Base-by-base conservation (phyloP, 1,284 basidiomycete species). In the Laetiporus sulphureus region DNA sequence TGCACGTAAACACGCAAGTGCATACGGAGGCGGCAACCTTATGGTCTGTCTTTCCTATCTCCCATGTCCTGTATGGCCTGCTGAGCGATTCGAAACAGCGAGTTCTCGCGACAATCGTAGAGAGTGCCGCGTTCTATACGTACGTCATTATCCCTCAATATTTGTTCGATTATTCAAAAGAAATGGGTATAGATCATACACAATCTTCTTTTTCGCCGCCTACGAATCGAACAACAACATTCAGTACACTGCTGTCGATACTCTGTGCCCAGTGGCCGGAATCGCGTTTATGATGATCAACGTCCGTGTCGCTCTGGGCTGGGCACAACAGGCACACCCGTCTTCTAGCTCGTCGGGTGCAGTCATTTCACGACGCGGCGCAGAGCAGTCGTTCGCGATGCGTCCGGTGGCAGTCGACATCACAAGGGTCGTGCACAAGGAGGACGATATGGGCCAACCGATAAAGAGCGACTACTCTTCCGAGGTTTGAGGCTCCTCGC, bases 221-320 rank as follows among this genome's bases (percentile, higher is more conserved):
- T 40, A 40, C 27, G 21, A 40, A 27, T 15, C 31, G 7, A 10
- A 22, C 22, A 23, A 18, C 19, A 32, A 40, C 32, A 7, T 40
- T 13, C 39, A 40, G 21, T 40, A 18, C 23, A 34, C 23, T 4
- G 15, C 11, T 10, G n/a, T 40, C 21, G 39, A 40, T 24, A 40
- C 32, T 2, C 19, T 40, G 1, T 12, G 31, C 15, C 13, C 20
- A 10, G 18, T 40, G 2, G 19, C 39, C 19, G 39, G 39, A 3
- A 40, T 40, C 15, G 12, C 39, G 13, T 34, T 40, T 15, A 40
- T 40, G 32, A 12, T 40, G 16, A 40, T 40, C 32, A 40, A 40
- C 21, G 39, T 40, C 20, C 39, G 39, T 16, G 39, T 34, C 1
- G 39, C 21, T 11, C 6, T 40, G 7, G 39, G 39, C 13, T 40